Evolutionary conservation across 176 grass and related monocot species (phyloP).

Genomic region (Tillandsia fasciculata): DNA sequence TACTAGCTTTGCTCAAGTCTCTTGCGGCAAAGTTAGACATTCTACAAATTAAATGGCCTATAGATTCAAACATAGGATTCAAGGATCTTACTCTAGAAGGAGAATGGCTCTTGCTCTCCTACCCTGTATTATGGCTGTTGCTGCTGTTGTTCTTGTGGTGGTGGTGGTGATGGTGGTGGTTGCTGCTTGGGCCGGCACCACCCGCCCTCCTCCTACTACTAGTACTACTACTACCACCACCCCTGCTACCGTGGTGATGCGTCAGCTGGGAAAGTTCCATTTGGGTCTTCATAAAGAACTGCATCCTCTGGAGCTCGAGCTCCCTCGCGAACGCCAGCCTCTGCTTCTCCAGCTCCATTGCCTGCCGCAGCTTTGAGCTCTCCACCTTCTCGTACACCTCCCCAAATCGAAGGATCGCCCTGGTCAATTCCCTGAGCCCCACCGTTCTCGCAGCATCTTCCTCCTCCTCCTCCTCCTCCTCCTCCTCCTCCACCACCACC

Average conservation of each 20-base stretch:
- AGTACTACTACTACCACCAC: constrained; percentile 8
- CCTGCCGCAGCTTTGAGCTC: constrained; percentile 64
- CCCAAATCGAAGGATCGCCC: constrained; percentile 45
- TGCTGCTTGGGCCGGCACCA: constrained; percentile 30
- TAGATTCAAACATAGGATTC: neutral
- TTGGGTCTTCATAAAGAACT: constrained; percentile 92
- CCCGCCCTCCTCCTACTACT: constrained; percentile 29
- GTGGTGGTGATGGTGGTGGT: constrained; percentile 29
- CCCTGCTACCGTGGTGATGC: constrained; percentile 7
- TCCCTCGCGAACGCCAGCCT: constrained; percentile 66
- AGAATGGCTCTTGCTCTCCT: neutral
- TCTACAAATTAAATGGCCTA: neutral
- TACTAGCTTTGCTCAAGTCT: no score
- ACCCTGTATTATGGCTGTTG: neutral
- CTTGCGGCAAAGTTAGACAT: neutral
- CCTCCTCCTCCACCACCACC: constrained; percentile 14
- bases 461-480: constrained; percentile 3
- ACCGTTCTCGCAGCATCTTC: constrained; percentile 19
- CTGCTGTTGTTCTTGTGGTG: neutral
- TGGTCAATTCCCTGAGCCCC: constrained; percentile 39
- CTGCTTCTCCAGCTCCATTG: constrained; percentile 61
- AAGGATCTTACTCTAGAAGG: neutral
- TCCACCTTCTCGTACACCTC: constrained; percentile 77
- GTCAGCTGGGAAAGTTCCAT: constrained; percentile 67
- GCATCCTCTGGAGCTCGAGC: constrained; percentile 62